Percentiles rank a stretch among this genome's conserved stretches.
phyloP scores from a whole-genome alignment of 371 early-diverging fungal species.

The Apophysomyces variabilis region DNA sequence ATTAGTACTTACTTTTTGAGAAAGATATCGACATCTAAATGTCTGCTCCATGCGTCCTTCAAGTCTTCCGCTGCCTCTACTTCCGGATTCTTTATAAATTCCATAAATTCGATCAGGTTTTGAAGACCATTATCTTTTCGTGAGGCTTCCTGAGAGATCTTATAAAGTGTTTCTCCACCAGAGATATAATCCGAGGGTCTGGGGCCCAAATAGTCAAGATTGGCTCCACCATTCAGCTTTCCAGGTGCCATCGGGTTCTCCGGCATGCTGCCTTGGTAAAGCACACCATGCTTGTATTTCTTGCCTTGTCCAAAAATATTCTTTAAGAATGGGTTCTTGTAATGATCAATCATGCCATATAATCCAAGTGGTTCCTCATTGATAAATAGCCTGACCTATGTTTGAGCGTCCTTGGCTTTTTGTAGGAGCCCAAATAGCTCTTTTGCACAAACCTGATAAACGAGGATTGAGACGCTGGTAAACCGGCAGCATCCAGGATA shows the following conservation, averaged over 20 bases:
- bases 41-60: conserved; percentile 35
- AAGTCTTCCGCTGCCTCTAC: conserved; percentile 15
- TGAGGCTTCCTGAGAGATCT: conserved; percentile 24
- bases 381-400: conserved; percentile 35
- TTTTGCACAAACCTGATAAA: conserved; percentile 36
- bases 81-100: conserved; percentile 39
- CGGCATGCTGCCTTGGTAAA: conserved; percentile 39
- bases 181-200: conserved; percentile 18
- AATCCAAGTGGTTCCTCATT: conserved; percentile 48
- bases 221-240: conserved; percentile 30
- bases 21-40: conserved; percentile 48
- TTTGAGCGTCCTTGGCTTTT: too few species aligned
- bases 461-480: conserved; percentile 46
- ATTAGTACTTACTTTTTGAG: conserved; percentile 38
- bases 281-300: conserved; percentile 21
- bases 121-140: conserved; percentile 27
- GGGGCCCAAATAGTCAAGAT: conserved; percentile 31
- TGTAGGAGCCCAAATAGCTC: conserved; percentile 3
- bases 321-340: conserved; percentile 38
- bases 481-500: conserved; percentile 41
- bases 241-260: conserved; percentile 34
- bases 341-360: conserved; percentile 47
- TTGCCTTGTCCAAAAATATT: conserved; percentile 26
- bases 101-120: conserved; percentile 42
- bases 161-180: conserved; percentile 18